phyloP scores from a whole-genome alignment of 2,329 filamentous ascomycete genomes.

The Pseudocercospora macadamiae region DNA sequence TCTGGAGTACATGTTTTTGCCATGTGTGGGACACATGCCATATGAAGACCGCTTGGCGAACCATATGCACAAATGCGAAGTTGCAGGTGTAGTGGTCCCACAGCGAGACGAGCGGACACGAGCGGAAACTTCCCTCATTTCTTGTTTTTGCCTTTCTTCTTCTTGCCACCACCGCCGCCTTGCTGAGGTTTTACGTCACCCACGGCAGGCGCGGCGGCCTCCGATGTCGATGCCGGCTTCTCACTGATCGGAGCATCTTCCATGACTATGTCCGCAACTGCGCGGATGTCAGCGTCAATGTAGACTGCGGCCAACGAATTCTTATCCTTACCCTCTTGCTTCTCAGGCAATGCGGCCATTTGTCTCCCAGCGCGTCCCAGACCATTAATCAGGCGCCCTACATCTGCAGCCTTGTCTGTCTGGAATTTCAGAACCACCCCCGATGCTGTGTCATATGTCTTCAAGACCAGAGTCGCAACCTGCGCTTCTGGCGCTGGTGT shows the following conservation, averaged over 20 bases:
- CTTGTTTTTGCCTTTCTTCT: constrained; percentile 52
- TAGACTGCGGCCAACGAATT: not conserved
- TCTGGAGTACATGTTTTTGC: constrained; percentile 15
- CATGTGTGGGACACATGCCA: not conserved
- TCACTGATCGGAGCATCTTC: constrained; percentile 35
- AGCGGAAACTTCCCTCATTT: constrained; percentile 45
- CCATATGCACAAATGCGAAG: not conserved
- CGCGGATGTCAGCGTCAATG: constrained; percentile 9
- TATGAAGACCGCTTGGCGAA: not conserved
- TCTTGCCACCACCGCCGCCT: constrained; percentile 46
- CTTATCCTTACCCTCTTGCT: constrained; percentile 40
- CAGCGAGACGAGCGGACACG: not conserved
- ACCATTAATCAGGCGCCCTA: constrained; percentile 76
- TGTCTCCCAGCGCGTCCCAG: constrained; percentile 74
- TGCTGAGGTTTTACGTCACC: constrained; percentile 25
- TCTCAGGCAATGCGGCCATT: constrained; percentile 56
- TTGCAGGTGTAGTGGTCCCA: not conserved
- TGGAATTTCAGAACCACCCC: constrained; percentile 87
- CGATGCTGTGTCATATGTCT: constrained; percentile 82
- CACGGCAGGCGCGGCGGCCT: constrained; percentile 15
- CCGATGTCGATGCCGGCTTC: constrained; percentile 24
- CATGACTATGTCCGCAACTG: constrained; percentile 37
- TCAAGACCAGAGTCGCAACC: constrained; percentile 75
- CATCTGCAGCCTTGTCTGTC: constrained; percentile 88
- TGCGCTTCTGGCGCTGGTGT: constrained; percentile 51